phyloP scores from a whole-genome alignment of 176 grass and related monocot genomes.

The Ananas comosus region DNA sequence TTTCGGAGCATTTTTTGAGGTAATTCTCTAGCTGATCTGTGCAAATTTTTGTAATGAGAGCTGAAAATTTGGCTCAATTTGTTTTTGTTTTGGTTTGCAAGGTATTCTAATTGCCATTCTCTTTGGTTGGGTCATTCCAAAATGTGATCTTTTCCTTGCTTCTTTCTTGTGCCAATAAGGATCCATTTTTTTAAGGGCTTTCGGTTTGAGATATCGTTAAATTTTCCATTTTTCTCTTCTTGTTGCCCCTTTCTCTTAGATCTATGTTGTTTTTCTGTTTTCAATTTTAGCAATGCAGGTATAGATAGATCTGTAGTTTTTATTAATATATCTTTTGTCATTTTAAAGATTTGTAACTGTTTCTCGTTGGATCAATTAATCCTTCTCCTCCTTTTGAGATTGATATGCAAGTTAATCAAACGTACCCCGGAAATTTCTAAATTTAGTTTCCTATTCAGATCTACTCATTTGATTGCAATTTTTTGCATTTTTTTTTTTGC shows the following conservation, averaged over 20 bases:
- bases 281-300: neutral
- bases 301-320: neutral
- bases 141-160: neutral
- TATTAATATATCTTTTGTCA: neutral
- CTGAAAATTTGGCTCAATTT: neutral
- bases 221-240: neutral
- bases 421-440: neutral
- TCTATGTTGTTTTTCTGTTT: no score
- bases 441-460: neutral
- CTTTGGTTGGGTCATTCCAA: neutral
- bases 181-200: neutral
- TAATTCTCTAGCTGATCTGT: neutral
- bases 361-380: neutral
- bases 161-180: neutral
- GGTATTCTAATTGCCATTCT: no score
- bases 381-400: neutral
- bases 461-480: neutral
- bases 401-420: neutral
- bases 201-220: neutral
- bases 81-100: neutral
- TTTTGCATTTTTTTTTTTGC: neutral
- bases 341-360: neutral
- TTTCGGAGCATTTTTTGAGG: neutral
- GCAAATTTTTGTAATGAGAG: neutral
- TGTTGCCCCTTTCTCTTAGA: neutral